A percentile compares a stretch with the other conserved stretches of the same genome.
phyloP scores from a whole-genome alignment of 768 basidiomycete genomes.

The Exidia glandulosa region DNA sequence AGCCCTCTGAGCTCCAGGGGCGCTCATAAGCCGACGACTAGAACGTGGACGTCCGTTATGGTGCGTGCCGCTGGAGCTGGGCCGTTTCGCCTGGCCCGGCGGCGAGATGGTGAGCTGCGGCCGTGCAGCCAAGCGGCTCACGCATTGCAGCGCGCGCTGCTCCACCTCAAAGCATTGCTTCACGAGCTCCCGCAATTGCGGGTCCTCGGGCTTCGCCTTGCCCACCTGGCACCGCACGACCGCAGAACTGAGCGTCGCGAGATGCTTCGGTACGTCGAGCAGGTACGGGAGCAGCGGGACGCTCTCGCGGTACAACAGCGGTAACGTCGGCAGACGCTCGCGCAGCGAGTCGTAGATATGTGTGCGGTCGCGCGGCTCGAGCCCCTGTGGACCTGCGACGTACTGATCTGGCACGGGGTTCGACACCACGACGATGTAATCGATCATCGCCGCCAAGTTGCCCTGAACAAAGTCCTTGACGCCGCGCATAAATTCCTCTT shows the following conservation, averaged over 20 bases:
- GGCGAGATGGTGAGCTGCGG: not conserved
- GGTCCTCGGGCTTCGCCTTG: constrained; percentile 18
- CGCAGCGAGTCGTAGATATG: constrained; percentile 43
- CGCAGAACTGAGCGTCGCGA: constrained; percentile 64
- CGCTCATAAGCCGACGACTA: no score
- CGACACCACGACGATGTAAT: constrained; percentile 38
- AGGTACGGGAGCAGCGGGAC: constrained; percentile 64
- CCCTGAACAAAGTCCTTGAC: constrained; percentile 62
- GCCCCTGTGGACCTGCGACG: constrained; percentile 10
- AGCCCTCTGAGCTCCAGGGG: no score
- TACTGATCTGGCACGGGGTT: constrained; percentile 4
- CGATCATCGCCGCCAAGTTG: constrained; percentile 58
- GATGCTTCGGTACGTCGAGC: constrained; percentile 67
- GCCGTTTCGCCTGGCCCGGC: not conserved
- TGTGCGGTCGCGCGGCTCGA: constrained; percentile 34
- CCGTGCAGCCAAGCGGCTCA: constrained; percentile 41
- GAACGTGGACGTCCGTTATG: not conserved
- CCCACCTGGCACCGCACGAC: constrained; percentile 36
- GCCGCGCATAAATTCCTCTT: constrained; percentile 74
- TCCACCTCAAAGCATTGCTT: constrained; percentile 53
- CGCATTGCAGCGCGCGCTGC: constrained; percentile 52
- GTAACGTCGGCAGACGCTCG: constrained; percentile 44
- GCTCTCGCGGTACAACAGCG: constrained; percentile 53
- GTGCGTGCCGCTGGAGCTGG: not conserved
- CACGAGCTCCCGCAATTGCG: constrained; percentile 37